Evolutionary conservation across 2,329 filamentous ascomycete genomes (phyloP).

Genomic region (Laburnicola sp.): DNA sequence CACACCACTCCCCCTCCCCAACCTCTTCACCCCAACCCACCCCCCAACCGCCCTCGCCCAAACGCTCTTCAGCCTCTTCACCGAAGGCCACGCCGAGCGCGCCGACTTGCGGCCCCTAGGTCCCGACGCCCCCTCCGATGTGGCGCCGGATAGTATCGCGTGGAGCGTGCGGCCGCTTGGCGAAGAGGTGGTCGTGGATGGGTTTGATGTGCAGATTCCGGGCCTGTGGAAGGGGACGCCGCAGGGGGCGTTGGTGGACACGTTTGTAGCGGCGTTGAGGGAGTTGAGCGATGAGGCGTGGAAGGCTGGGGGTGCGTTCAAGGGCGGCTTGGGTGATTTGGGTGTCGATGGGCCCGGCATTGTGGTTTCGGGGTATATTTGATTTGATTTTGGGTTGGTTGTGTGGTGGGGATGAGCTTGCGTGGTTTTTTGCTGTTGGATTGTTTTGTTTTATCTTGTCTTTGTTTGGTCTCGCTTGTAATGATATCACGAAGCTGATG

Average conservation of each 20-base stretch:
- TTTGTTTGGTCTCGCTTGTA: not conserved
- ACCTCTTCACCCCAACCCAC: conserved; percentile 26
- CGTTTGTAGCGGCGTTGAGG: conserved; percentile 21
- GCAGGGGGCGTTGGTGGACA: conserved; percentile 23
- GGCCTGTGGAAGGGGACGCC: conserved; percentile 29
- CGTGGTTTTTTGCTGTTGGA: not conserved
- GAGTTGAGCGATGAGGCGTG: conserved; percentile 23
- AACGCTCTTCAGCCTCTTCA: conserved; percentile 33
- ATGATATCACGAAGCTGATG: not conserved
- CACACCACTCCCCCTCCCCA: not conserved
- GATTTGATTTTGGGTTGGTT: conserved; percentile 5
- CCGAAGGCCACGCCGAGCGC: conserved; percentile 29
- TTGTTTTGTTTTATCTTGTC: not conserved
- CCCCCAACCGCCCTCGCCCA: conserved; percentile 23
- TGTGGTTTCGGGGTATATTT: conserved; percentile 21
- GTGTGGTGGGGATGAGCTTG: not conserved
- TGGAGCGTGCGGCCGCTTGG: conserved; percentile 27
- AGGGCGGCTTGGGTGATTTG: conserved; percentile 21
- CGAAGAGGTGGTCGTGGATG: conserved; percentile 34
- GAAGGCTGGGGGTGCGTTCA: conserved; percentile 22
- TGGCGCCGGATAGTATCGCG: conserved; percentile 16
- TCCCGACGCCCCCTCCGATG: conserved; percentile 39
- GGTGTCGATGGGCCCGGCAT: conserved; percentile 26
- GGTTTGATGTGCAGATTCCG: conserved; percentile 33
- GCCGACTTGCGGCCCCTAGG: conserved; percentile 31